phyloP scores from a whole-genome alignment of 208 protist genomes.

The Acanthamoeba rhysodes region DNA sequence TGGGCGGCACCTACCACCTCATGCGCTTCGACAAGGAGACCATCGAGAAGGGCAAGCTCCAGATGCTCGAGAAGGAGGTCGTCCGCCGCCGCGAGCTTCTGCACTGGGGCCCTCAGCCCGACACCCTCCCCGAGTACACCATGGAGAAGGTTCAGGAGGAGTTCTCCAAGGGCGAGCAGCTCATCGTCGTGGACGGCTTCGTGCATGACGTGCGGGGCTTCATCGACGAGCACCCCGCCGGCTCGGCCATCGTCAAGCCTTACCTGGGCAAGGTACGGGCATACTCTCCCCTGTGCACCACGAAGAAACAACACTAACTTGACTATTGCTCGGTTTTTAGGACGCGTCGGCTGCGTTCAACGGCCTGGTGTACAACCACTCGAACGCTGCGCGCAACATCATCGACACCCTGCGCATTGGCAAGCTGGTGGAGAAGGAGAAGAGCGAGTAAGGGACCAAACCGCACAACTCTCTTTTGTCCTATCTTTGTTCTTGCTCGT shows the following conservation, averaged over 20 bases:
- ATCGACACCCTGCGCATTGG: conserved; percentile 80
- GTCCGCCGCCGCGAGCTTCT: conserved; percentile 28
- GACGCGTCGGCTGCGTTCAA: conserved; percentile 82
- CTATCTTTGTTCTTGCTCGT: background rate
- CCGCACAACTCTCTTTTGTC: background rate
- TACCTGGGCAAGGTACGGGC: conserved; percentile 65
- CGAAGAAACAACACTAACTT: background rate
- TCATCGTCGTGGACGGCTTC: conserved; percentile 81
- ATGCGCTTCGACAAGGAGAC: conserved; percentile 83
- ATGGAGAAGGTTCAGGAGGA: conserved; percentile 69
- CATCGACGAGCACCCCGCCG: conserved; percentile 86
- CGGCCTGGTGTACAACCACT: conserved; percentile 86
- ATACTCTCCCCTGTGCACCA: background rate
- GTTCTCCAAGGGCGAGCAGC: conserved; percentile 42
- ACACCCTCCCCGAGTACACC: conserved; percentile 75
- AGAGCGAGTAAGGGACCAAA: conserved; percentile 38
- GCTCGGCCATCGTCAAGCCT: conserved; percentile 58
- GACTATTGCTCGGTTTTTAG: background rate
- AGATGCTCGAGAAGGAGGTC: conserved; percentile 84
- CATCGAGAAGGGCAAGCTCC: conserved; percentile 82
- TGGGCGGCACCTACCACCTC: conserved; percentile 87
- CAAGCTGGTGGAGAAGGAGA: conserved; percentile 16
- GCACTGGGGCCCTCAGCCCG: conserved; percentile 80
- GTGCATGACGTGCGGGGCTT: conserved; percentile 90
- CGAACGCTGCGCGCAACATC: conserved; percentile 84